phyloP scores from a whole-genome alignment of 176 grass and related monocot genomes.

The Urochloa ruziziensis region DNA sequence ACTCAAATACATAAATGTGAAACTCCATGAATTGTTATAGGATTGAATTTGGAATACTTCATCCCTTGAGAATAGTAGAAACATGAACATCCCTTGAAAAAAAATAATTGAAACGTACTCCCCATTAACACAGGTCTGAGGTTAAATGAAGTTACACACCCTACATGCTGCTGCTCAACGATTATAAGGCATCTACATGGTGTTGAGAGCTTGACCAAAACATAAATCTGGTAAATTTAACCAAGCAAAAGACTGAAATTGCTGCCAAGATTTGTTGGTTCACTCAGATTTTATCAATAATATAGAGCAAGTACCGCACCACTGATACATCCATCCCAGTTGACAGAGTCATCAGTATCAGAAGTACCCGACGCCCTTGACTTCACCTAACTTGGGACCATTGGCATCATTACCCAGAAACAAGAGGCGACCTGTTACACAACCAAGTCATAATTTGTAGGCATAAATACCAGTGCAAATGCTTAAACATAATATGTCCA shows the following conservation, averaged over 20 bases:
- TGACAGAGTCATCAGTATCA: slow-evolving; percentile 24
- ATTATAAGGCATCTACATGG: slow-evolving; percentile 27
- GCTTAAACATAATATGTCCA: neutral
- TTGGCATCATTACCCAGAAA: slow-evolving; percentile 54
- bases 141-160: neutral
- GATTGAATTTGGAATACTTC: neutral
- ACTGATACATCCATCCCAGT: neutral
- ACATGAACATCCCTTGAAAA: no score
- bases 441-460: neutral
- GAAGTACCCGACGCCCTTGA: slow-evolving; percentile 63
- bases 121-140: neutral
- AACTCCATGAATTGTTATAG: neutral
- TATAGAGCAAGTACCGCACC: neutral
- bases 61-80: neutral
- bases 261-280: neutral
- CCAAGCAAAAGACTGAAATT: neutral
- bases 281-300: neutral
- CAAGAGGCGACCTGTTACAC: slow-evolving; percentile 51
- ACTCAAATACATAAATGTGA: neutral
- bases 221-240: neutral
- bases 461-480: neutral
- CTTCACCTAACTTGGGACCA: slow-evolving; percentile 38
- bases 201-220: neutral
- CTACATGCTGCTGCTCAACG: neutral
- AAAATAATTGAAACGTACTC: no score